These are phyloP conservation scores for Acanthamoeba quina DNA, from an alignment of 208 protist species.

Conservation along the genomic window DNA sequence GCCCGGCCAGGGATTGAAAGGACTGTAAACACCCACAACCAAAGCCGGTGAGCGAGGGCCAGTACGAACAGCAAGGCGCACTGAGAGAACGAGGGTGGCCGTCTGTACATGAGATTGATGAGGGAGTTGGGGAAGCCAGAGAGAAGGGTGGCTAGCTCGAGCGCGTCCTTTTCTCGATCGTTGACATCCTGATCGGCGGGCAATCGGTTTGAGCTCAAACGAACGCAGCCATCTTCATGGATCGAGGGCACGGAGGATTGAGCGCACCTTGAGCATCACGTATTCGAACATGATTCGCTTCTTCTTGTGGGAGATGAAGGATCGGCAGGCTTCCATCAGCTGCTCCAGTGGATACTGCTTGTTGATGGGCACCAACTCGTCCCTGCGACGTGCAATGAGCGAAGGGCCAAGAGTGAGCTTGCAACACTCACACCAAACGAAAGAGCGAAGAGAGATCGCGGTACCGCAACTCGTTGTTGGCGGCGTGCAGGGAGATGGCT, in stretches of 20 bases:
- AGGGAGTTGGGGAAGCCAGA: background rate
- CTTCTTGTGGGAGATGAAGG: slow-evolving; percentile 2
- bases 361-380: slow-evolving; percentile 47
- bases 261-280: slow-evolving; percentile 31
- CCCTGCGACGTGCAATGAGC: background rate
- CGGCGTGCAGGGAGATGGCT: slow-evolving; percentile 38
- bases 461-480: slow-evolving; percentile 16
- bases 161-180: slow-evolving; percentile 1
- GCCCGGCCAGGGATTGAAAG: slow-evolving; percentile 67
- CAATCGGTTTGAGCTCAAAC: no score
- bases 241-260: background rate
- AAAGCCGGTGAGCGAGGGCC: no score
- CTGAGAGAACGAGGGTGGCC: background rate
- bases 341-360: slow-evolving; percentile 50
- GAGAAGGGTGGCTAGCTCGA: slow-evolving; percentile 43
- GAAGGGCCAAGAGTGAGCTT: no score
- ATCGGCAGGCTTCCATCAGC: slow-evolving; percentile 9
- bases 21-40: background rate
- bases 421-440: no score
- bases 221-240: no score
- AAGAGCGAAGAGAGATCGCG: no score
- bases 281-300: slow-evolving; percentile 67
- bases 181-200: background rate
- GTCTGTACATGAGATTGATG: slow-evolving; percentile 31
- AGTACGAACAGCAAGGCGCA: background rate